These are phyloP conservation scores for Boletellus ananas DNA, from an alignment of 768 basidiomycete genomes.

Conservation along the genomic window DNA sequence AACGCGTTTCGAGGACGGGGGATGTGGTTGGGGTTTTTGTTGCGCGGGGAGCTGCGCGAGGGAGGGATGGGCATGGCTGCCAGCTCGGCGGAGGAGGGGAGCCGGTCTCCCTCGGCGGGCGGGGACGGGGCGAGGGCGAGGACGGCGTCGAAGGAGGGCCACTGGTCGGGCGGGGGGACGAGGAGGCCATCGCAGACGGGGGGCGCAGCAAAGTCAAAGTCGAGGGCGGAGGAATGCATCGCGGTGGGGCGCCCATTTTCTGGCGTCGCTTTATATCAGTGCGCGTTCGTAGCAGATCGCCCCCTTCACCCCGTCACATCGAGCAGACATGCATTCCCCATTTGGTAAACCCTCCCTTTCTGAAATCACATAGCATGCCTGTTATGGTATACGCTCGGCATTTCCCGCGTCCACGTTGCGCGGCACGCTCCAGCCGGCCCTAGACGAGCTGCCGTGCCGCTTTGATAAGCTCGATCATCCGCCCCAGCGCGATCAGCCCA, in stretches of 20 bases:
- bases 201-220: slow-evolving; percentile 10
- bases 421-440: not conserved
- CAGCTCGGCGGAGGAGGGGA: slow-evolving; percentile 19
- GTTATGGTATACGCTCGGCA: slow-evolving; percentile 18
- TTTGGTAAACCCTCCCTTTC: slow-evolving; percentile 17
- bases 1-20: slow-evolving; percentile 41
- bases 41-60: slow-evolving; percentile 26
- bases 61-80: slow-evolving; percentile 30
- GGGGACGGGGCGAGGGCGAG: slow-evolving; percentile 13
- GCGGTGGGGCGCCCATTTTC: slow-evolving; percentile 1
- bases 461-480: slow-evolving; percentile 40
- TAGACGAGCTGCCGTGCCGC: slow-evolving; percentile 12
- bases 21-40: slow-evolving; percentile 39
- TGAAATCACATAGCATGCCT: slow-evolving; percentile 27
- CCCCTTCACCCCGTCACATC: slow-evolving; percentile 29
- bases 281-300: not conserved
- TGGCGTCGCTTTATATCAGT: slow-evolving; percentile 24
- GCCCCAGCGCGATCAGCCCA: slow-evolving; percentile 42
- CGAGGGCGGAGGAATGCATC: slow-evolving; percentile 11
- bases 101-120: not conserved
- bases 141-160: slow-evolving; percentile 26
- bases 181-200: slow-evolving; percentile 7
- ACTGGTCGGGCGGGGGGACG: slow-evolving; percentile 13
- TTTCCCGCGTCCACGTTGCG: slow-evolving; percentile 23
- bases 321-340: slow-evolving; percentile 8